Percentiles rank a stretch among this genome's conserved stretches.
These are phyloP conservation scores for Phytophthora megakarya DNA, from an alignment of 352 stramenopile genomes.

Conservation along the genomic window DNA sequence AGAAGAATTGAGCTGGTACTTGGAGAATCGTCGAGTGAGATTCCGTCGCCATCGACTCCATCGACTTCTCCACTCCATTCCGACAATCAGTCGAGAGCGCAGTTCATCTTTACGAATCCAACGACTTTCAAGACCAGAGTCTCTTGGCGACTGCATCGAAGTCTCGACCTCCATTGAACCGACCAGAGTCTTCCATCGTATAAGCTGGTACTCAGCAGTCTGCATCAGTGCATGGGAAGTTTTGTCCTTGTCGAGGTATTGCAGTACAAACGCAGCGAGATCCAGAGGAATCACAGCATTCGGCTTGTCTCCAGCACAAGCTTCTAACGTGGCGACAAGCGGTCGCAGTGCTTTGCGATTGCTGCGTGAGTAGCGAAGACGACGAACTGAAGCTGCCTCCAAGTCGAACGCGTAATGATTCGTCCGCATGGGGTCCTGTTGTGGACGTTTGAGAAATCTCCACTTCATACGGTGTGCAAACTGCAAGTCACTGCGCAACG, in stretches of 20 bases:
- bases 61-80: constrained; percentile 3
- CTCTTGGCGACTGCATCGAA: neutral
- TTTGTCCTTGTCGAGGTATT: constrained; percentile 18
- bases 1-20: neutral
- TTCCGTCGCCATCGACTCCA: constrained; percentile 11
- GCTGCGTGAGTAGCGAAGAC: constrained; percentile 17
- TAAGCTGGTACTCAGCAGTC: constrained; percentile 23
- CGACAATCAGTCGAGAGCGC: constrained; percentile 17
- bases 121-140: neutral
- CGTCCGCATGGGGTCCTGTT: neutral
- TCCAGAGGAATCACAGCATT: constrained; percentile 17
- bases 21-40: neutral
- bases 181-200: constrained; percentile 16
- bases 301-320: constrained; percentile 13
- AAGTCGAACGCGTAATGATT: constrained; percentile 17
- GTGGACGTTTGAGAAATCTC: neutral
- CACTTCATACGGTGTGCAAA: constrained; percentile 17
- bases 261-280: constrained; percentile 24
- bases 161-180: constrained; percentile 14
- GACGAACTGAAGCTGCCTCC: constrained; percentile 21
- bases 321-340: constrained; percentile 25
- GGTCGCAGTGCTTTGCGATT: constrained; percentile 18
- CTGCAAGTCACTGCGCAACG: constrained; percentile 19
- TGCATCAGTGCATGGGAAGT: constrained; percentile 19
- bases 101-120: constrained; percentile 32